A percentile compares a stretch with the other conserved stretches of the same genome.
Evolutionary conservation across 176 grass and related monocot species (phyloP).

Genomic region (Aegilops tauschii): DNA sequence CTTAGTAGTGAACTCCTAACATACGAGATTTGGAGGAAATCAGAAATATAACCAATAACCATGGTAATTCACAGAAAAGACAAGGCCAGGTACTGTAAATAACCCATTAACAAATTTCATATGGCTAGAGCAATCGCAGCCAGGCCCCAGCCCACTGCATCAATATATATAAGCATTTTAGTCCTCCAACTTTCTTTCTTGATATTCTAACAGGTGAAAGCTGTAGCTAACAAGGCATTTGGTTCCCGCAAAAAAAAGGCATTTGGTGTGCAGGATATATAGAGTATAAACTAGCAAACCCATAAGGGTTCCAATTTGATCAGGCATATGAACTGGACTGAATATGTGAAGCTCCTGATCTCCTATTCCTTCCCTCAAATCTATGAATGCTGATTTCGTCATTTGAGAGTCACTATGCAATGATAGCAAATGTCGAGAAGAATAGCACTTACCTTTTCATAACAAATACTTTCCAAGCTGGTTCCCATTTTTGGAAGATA

Average conservation of each 20-base stretch:
- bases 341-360: background rate
- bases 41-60: background rate
- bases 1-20: constrained; percentile 75
- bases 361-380: background rate
- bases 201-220: background rate
- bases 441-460: constrained; percentile 67
- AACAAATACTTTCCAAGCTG: constrained; percentile 75
- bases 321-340: background rate
- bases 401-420: background rate
- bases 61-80: constrained; percentile 4
- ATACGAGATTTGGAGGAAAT: constrained; percentile 29
- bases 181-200: background rate
- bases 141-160: background rate
- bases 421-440: background rate
- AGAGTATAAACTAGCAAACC: background rate
- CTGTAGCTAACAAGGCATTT: constrained; percentile 1
- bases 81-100: background rate
- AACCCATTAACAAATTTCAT: background rate
- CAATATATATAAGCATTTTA: background rate
- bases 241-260: background rate
- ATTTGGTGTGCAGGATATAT: background rate
- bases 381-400: background rate
- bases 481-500: constrained; percentile 93
- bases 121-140: background rate
- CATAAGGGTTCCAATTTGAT: background rate